phyloP scores from a whole-genome alignment of 106 monocot species.

The Dendrobium huoshanense region DNA sequence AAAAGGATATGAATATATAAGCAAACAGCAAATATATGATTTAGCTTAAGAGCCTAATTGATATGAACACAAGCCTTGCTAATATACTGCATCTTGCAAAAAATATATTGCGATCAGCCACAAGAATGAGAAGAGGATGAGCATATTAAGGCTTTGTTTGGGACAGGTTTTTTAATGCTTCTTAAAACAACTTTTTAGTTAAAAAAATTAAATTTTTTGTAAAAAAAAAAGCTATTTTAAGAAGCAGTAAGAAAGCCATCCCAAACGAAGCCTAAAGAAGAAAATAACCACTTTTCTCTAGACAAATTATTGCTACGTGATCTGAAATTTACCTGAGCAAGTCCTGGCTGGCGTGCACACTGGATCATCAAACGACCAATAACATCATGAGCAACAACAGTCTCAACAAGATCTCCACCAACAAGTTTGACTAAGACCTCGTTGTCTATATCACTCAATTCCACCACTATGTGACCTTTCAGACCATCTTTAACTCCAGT shows the following conservation, averaged over 20 bases:
- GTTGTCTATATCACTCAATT: slow-evolving; percentile 67
- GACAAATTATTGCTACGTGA: not conserved
- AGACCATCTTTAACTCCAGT: slow-evolving; percentile 72
- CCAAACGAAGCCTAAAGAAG: not conserved
- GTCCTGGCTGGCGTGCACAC: slow-evolving; percentile 70
- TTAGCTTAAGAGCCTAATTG: not conserved
- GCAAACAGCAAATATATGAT: not conserved
- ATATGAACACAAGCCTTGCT: not conserved
- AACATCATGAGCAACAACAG: slow-evolving; percentile 77
- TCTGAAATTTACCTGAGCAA: slow-evolving; percentile 44
- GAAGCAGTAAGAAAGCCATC: no score
- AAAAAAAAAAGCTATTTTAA: no score
- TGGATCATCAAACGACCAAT: slow-evolving; percentile 76
- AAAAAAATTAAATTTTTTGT: no score
- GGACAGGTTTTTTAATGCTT: no score
- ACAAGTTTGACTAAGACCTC: slow-evolving; percentile 72
- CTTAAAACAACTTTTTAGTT: no score
- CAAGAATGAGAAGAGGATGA: not conserved
- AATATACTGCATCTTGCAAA: not conserved
- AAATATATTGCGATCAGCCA: not conserved
- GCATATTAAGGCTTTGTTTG: not conserved
- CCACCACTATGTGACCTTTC: slow-evolving; percentile 64
- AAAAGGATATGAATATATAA: not conserved
- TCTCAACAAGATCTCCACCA: slow-evolving; percentile 70
- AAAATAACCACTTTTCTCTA: not conserved